Evolutionary conservation across 352 stramenopile genomes (phyloP), one percentile per base, ranked within the genome.

Genomic region (Globisporangium lucens): DNA sequence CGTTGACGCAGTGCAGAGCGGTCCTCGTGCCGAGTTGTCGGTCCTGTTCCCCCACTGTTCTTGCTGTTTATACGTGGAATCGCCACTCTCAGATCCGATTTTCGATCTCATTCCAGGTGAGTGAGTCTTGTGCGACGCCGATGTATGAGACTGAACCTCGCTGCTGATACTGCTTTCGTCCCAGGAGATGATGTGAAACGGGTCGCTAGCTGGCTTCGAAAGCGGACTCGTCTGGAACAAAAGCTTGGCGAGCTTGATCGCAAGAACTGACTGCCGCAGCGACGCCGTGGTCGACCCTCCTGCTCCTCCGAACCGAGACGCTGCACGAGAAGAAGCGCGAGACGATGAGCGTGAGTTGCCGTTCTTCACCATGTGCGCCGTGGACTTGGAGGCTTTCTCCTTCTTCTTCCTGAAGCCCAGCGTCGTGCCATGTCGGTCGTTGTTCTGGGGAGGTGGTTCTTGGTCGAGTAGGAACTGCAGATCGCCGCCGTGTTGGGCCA

Each of bases 241-340:
- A 22, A 81, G 64, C 30, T 71, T 78, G 13, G 75, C 58, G 38
- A 85, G 59, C 59, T 75, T 79, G 22, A 80, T 70, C 1, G 69
- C 67, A 15, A 79, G 43, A 6, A 68, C 63, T 1, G 66, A 65
- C 13, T 61, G 75, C 6, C 68, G 64, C 36, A 83, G 38, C 1
- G 67, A 56, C 2, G 63, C 59, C 58, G 60, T 68, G 10, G 62
- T 69, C 2, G 64, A 58, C 0, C 65, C 73, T 10, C 65, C 77
- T n/a, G 59, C 70, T 12, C 67, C 75, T 17, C 67, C 77, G 49
- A 80, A 65, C 10, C 69, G 78, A 43, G 76, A 82, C 17, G 72
- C 66, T 8, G 69, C 67, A 1, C 62, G 68, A n/a, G 77, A 81
- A 5, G 77, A 80, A 6, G 74, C 66, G n/a, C 70, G 70, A 43